Conservation (phyloP, 2,329 filamentous ascomycete genomes). For the Parascedosporium putredinis region DNA sequence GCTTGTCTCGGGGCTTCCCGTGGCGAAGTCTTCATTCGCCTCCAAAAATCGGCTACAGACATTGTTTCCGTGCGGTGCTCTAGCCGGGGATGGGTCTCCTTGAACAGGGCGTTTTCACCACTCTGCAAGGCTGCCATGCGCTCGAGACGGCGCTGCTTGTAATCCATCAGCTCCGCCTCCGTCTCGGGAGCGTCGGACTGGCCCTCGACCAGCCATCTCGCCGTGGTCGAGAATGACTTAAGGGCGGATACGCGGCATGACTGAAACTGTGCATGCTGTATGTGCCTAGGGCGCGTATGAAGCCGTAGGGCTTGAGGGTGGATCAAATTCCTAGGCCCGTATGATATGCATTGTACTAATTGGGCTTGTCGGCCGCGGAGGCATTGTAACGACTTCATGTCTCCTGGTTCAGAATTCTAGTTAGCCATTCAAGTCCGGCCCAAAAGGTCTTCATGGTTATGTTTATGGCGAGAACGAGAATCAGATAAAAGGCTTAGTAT, state of each 20-base stretch:
- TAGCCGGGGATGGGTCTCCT: conserved; percentile 10
- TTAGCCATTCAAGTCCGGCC: conserved; percentile 14
- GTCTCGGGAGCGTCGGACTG: conserved; percentile 2
- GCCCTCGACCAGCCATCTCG: not conserved
- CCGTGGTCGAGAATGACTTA: conserved; percentile 1
- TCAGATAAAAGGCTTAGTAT: conserved; percentile 23
- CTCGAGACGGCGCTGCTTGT: conserved; percentile 24
- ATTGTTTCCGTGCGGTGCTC: conserved; percentile 11
- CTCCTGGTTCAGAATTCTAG: conserved; percentile 12
- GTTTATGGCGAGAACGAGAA: not conserved
- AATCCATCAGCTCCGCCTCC: conserved; percentile 20
- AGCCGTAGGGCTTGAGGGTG: not conserved
- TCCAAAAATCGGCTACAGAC: conserved; percentile 12
- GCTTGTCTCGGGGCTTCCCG: not conserved
- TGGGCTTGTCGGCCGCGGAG: conserved; percentile 16
- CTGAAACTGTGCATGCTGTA: not conserved
- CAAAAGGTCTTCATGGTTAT: conserved; percentile 14
- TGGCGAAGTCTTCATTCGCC: conserved; percentile 7
- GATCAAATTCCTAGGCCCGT: not conserved
- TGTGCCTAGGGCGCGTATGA: not conserved
- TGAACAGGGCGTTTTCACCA: conserved; percentile 7
- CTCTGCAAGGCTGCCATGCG: conserved; percentile 21
- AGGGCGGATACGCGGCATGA: not conserved
- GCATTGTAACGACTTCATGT: conserved; percentile 27
- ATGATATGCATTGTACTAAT: not conserved